Percentiles rank a stretch among this genome's conserved stretches.
Conservation (phyloP, 2,329 filamentous ascomycete genomes). For the Diaporthe velutina region DNA sequence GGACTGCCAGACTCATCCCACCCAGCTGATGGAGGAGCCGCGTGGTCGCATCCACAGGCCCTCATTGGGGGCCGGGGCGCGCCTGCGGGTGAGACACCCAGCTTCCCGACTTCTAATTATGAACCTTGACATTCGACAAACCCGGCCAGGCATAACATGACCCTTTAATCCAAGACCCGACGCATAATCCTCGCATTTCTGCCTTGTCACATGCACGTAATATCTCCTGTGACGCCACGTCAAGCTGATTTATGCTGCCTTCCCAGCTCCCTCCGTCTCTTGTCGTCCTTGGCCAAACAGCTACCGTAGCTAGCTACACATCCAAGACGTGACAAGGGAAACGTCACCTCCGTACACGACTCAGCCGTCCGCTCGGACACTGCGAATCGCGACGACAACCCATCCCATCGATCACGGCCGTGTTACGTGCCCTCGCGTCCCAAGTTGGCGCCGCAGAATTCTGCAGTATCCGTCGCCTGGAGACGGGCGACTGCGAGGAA, state of each 20-base stretch:
- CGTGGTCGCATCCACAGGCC: slow-evolving; percentile 25
- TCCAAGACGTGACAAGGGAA: not conserved
- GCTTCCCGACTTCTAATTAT: slow-evolving; percentile 19
- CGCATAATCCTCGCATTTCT: slow-evolving; percentile 4
- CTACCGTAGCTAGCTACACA: not conserved
- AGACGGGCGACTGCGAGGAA: slow-evolving; percentile 34
- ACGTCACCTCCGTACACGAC: not conserved
- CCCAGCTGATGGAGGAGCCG: slow-evolving; percentile 15
- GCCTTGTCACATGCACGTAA: slow-evolving; percentile 4
- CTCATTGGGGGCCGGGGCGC: slow-evolving; percentile 20
- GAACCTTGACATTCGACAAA: not conserved
- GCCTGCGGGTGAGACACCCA: not conserved
- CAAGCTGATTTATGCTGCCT: slow-evolving; percentile 15
- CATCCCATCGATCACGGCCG: slow-evolving; percentile 1
- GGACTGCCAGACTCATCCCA: slow-evolving; percentile 18
- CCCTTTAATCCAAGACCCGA: not conserved
- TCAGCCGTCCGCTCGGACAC: slow-evolving; percentile 13
- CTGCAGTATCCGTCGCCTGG: slow-evolving; percentile 20
- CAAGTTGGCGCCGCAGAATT: slow-evolving; percentile 31
- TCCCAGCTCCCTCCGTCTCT: not conserved
- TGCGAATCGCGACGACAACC: slow-evolving; percentile 7
- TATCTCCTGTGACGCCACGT: slow-evolving; percentile 17
- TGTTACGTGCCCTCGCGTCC: not conserved
- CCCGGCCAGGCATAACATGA: not conserved
- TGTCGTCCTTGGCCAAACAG: not conserved